phyloP scores from a whole-genome alignment of 192 early-diverging fungal species.

The Coemansia furcata region DNA sequence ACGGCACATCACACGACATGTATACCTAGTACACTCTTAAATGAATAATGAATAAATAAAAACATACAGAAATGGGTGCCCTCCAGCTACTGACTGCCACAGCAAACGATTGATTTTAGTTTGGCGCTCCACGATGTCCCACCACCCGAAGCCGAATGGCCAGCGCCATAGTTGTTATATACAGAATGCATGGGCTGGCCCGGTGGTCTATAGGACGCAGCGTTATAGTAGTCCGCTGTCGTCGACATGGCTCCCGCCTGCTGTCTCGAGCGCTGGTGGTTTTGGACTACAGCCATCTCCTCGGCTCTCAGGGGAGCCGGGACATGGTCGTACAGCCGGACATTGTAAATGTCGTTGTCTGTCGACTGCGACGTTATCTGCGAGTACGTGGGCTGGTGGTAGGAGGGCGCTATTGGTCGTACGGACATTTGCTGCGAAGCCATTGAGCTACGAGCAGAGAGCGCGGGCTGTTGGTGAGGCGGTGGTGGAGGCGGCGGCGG shows the following conservation, averaged over 20 bases:
- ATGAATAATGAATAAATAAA: constrained; percentile 11
- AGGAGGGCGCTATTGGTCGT: constrained; percentile 15
- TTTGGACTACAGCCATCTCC: constrained; percentile 46
- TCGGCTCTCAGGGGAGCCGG: constrained; percentile 38
- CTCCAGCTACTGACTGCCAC: constrained; percentile 10
- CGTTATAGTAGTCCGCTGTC: constrained; percentile 41
- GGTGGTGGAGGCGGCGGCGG: constrained; percentile 21
- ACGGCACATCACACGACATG: neutral
- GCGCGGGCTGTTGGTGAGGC: constrained; percentile 12
- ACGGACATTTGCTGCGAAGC: constrained; percentile 6
- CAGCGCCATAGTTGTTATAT: constrained; percentile 28
- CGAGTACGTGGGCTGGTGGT: constrained; percentile 14
- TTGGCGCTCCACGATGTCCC: constrained; percentile 21
- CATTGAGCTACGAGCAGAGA: neutral
- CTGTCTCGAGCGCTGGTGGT: constrained; percentile 15
- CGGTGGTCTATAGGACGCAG: constrained; percentile 42
- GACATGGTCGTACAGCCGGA: constrained; percentile 44
- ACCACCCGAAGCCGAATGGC: neutral
- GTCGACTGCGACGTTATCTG: constrained; percentile 15
- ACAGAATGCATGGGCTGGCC: constrained; percentile 25
- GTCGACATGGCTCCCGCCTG: constrained; percentile 12
- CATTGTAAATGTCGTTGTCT: constrained; percentile 44
- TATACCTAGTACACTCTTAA: neutral
- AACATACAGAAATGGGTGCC: neutral
- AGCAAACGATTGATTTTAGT: constrained; percentile 24